These are phyloP conservation scores for Picochlorum sp. DNA, from an alignment of 139 green algal genomes.

Conservation along the genomic window DNA sequence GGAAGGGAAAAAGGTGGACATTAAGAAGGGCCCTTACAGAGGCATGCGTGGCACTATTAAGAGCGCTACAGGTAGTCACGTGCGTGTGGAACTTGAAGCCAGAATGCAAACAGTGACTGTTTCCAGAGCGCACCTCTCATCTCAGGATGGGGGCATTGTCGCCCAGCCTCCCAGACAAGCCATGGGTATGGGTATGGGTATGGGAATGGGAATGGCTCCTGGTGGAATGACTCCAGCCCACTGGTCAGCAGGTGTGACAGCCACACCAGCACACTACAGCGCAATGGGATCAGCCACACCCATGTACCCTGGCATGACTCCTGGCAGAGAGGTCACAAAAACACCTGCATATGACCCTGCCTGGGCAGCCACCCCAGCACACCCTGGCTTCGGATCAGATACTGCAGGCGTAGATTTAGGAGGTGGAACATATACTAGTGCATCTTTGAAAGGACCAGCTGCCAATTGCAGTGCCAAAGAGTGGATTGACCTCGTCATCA, in stretches of 20 bases:
- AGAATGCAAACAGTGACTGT: slow-evolving; percentile 75
- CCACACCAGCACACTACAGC: slow-evolving; percentile 35
- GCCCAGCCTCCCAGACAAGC: background rate
- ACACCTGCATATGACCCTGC: slow-evolving; percentile 43
- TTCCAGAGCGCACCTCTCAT: slow-evolving; percentile 28
- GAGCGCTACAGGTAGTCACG: slow-evolving; percentile 66
- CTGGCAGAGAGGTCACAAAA: slow-evolving; percentile 36
- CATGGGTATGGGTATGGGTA: background rate
- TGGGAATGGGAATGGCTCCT: background rate
- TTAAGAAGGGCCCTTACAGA: slow-evolving; percentile 58
- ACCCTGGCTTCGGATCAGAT: slow-evolving; percentile 18
- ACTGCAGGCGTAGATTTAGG: background rate
- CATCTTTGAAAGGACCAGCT: background rate
- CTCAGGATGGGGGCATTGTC: slow-evolving; percentile 13
- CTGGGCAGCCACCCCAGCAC: slow-evolving; percentile 26
- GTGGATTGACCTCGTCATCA: slow-evolving; percentile 23
- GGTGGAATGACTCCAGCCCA: slow-evolving; percentile 34
- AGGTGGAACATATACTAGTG: background rate
- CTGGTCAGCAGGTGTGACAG: slow-evolving; percentile 17
- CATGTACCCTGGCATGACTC: slow-evolving; percentile 54
- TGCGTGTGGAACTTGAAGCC: slow-evolving; percentile 81
- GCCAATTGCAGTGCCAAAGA: slow-evolving; percentile 1
- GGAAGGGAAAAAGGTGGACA: slow-evolving; percentile 38
- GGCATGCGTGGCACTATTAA: slow-evolving; percentile 76
- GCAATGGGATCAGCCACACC: slow-evolving; percentile 21